Percentiles rank a stretch among this genome's conserved stretches.
phyloP scores from a whole-genome alignment of 805 yeast species.

The Nakazawaea laoshanensis region DNA sequence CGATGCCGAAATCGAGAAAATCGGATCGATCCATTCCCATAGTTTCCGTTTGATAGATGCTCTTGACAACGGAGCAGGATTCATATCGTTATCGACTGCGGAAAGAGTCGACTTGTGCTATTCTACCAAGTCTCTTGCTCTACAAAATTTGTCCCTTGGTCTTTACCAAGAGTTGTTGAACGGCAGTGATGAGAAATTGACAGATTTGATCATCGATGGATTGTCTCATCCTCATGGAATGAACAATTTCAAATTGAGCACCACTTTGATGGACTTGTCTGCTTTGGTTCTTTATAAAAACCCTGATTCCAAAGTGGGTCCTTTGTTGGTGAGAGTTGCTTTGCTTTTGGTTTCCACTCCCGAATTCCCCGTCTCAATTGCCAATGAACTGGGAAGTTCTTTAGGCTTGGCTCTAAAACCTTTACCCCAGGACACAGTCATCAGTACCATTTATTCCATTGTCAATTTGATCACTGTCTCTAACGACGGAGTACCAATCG shows the following conservation, averaged over 20 bases:
- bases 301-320: conserved; percentile 1
- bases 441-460: conserved; percentile 77
- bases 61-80: conserved; percentile 50
- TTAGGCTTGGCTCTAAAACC: conserved; percentile 62
- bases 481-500: conserved; percentile 25
- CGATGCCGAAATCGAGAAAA: not conserved
- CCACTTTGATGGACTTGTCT: conserved; percentile 6
- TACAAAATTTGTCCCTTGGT: conserved; percentile 40
- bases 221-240: conserved; percentile 9
- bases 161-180: conserved; percentile 3
- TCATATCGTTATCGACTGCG: conserved; percentile 42
- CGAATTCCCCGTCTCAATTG: conserved; percentile 34
- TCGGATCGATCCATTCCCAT: conserved; percentile 12
- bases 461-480: conserved; percentile 59
- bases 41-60: conserved; percentile 26
- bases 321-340: conserved; percentile 14
- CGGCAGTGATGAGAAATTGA: conserved; percentile 5
- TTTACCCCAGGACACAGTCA: conserved; percentile 72
- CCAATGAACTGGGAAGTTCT: conserved; percentile 43
- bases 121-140: conserved; percentile 41
- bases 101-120: conserved; percentile 42
- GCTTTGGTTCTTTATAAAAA: conserved; percentile 7
- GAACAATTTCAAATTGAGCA: conserved; percentile 4
- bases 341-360: conserved; percentile 53
- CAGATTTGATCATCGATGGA: conserved; percentile 1